phyloP scores from a whole-genome alignment of 129 eudicot genomes.

The Flaveria robusta region DNA sequence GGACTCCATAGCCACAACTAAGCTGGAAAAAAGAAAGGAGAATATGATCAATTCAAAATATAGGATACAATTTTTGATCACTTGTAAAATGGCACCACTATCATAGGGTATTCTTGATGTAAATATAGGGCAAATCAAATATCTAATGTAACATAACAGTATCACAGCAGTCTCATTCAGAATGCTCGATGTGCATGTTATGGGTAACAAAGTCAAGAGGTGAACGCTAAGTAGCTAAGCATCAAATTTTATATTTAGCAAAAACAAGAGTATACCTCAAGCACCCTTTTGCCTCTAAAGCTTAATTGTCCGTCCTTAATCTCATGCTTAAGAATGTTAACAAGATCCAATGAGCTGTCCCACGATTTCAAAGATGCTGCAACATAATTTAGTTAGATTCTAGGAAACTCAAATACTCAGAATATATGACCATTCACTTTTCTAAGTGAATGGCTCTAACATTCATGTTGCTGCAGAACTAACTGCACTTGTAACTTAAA shows the following conservation, averaged over 20 bases:
- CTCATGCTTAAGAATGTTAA: constrained; percentile 68
- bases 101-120: constrained; percentile 18
- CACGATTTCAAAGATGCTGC: constrained; percentile 62
- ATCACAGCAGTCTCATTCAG: background rate
- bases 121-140: background rate
- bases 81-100: background rate
- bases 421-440: background rate
- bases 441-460: background rate
- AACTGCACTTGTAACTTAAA: background rate
- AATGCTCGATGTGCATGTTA: background rate
- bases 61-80: constrained; percentile 2
- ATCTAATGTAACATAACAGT: constrained; percentile 8
- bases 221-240: background rate
- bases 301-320: constrained; percentile 80
- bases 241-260: background rate
- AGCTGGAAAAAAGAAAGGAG: constrained; percentile 48
- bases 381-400: constrained; percentile 21
- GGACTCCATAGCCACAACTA: constrained; percentile 61
- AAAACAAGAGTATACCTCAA: constrained; percentile 55
- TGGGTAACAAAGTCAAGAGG: constrained; percentile 19
- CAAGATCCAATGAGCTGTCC: constrained; percentile 78
- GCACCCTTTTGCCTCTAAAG: constrained; percentile 82
- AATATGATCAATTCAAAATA: background rate
- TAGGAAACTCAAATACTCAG: constrained; percentile 5
- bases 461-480: constrained; percentile 16